Evolutionary conservation across 192 early-diverging fungal species (phyloP).

Genomic region (Phycomyces blakesleeanus): DNA sequence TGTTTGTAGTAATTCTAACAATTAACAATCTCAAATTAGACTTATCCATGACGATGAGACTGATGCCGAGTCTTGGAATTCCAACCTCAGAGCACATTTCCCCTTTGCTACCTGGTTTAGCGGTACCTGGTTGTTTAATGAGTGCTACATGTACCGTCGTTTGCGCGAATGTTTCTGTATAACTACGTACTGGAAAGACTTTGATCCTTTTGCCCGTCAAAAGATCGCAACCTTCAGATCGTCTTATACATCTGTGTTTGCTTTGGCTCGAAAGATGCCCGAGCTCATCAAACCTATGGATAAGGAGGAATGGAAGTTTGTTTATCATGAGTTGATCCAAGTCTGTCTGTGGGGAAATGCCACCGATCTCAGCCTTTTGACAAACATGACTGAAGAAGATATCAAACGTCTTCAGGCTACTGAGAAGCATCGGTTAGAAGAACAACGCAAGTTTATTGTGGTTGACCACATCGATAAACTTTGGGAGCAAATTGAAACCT

Average conservation of each 20-base stretch:
- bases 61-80: constrained; percentile 68
- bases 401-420: constrained; percentile 64
- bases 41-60: constrained; percentile 49
- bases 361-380: constrained; percentile 76
- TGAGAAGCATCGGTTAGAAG: constrained; percentile 38
- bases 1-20: not conserved
- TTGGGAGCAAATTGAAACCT: constrained; percentile 51
- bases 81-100: constrained; percentile 51
- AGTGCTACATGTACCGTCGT: constrained; percentile 81
- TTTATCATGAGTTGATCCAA: constrained; percentile 68
- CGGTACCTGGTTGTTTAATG: constrained; percentile 77
- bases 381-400: constrained; percentile 61
- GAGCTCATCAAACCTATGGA: constrained; percentile 21
- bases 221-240: constrained; percentile 68
- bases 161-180: constrained; percentile 57
- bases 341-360: constrained; percentile 91
- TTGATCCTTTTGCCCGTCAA: constrained; percentile 71
- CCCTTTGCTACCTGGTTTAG: constrained; percentile 64
- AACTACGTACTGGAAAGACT: constrained; percentile 56
- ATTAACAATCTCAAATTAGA: constrained; percentile 22
- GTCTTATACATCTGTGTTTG: constrained; percentile 60
- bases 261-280: constrained; percentile 50
- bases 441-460: constrained; percentile 58
- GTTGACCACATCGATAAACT: constrained; percentile 67
- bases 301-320: constrained; percentile 34